Base-by-base conservation (phyloP, 345 rosid species). In the Cardamine occulta region DNA sequence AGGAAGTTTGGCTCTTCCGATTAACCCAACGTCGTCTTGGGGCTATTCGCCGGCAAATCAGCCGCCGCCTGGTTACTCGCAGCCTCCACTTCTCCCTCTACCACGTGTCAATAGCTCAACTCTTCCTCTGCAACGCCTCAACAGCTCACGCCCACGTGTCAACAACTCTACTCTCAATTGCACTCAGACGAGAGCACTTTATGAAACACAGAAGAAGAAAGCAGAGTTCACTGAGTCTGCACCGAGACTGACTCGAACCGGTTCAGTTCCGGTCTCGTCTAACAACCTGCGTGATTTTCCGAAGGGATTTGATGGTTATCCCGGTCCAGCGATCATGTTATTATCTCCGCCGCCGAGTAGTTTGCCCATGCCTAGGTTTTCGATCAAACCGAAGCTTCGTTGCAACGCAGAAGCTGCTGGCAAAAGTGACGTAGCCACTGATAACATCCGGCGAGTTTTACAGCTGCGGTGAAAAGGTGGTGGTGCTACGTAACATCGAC, bases 71-170 rank as follows among this genome's bases (percentile, higher is more conserved):
- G 10, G 53, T 19, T 60, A 67, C 81, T 73, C 81, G 3, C 88
- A 78, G 19, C 96, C 93, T 13, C 93, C 88, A 59, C 91, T 88
- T 51, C 91, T 88, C 68, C 96, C 93, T 68, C 87, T 85, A 18
- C 93, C 93, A 13, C 55, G 74, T 23, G 83, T 66, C 11, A 74
- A 82, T 26, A 83, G 47, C 67, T 78, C 88, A 52, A 61, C 79
- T 31, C 81, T 81, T 23, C 79, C 63, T 74, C 85, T 23, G 34
- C 86, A 69, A 81, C 80, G 73, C 26, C 52, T 76, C 74, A 56
- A 34, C 17, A 74, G 66, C 64, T 81, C 53, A 63, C 77, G 2
- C 21, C 82, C 74, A 78, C 78, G 82, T 57, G 70, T 74, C 56
- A 44, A 45, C 72, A 66, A 23, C 72, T 78, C 68, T 58, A 77